Base-by-base conservation (phyloP, 345 rosid species). In the Arabidopsis suecica region DNA sequence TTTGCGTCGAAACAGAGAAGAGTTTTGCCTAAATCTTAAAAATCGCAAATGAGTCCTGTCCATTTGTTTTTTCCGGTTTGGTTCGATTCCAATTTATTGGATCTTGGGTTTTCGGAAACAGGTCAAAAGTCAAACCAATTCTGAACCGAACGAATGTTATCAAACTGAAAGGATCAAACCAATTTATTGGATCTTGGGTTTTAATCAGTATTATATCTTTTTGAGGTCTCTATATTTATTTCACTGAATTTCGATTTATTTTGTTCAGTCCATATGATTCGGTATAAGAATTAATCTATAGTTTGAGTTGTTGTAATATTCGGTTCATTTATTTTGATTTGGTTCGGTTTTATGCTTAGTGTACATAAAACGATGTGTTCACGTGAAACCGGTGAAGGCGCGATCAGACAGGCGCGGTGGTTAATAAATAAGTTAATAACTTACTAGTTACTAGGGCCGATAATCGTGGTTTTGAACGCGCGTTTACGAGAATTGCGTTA, bases 51-150 rank as follows among this genome's bases (percentile, higher is more conserved):
- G 64, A 45, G 59, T 65, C 22, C 50, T 68, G 73, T 33, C 79
- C 79, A 44, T 61, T 69, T 68, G 57, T 61, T 76, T 74, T 28
- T 7, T 8, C 53, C 49, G 74, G 69, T 75, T 68, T 51, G 79
- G 56, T 68, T 59, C 44, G 42, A 37, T 61, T 61, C n/a, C 28
- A 33, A 33, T 13, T 55, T 54, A 4, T 9, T 2, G 3, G 12
- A 9, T 42, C 5, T 7, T 2, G 40, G 40, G 3, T 16, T 1
- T 34, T 34, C 1, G 16, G 16, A 54, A 53, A 23, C n/a, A 53
- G 7, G 4, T 48, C 23, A 45, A n/a, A 45, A 2, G 18, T 42
- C 47, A 42, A 42, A 44, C 20, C 50, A 45, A 5, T 14, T 6
- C 49, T 45, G 49, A 45, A 14, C 20, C 49, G 20, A 45, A 45